Base-by-base conservation (phyloP, 441 rosid species). In the Hura crepitans region DNA sequence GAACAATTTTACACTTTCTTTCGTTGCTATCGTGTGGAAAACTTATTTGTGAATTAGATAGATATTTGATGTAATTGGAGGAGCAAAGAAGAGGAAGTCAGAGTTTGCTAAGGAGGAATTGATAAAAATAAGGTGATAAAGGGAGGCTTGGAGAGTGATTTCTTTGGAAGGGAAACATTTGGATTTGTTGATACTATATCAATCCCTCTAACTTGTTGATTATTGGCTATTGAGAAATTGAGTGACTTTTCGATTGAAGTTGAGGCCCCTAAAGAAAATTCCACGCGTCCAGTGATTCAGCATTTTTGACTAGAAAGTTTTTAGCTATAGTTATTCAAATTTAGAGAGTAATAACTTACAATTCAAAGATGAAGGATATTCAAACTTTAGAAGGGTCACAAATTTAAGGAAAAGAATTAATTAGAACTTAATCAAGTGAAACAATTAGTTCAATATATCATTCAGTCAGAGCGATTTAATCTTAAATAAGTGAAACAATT, bases 181-280 rank as follows among this genome's bases (percentile, higher is more conserved):
- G 85, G 86, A 4, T 83, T 66, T 35, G 76, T 83, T 35, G 88
- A 86, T 69, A 62, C 82, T 10, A 49, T 79, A 10, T 51, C 71
- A 6, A 66, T 87, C 20, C 83, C 83, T 2, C 2, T 80, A 6
- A 71, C 82, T 14, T 33, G 57, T 55, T 85, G 84, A 86, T 81
- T 84, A 72, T 54, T 70, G 30, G 79, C 79, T 2, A 39, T 35
- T 43, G 85, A 85, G 83, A 82, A 78, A 62, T 53, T 65, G 22
- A 86, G 86, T 0, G 78, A 74, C 17, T 85, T 87, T 30, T 62
- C 72, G 72, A 66, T 81, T 43, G 84, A 69, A 57, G 70, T 68
- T 1, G 67, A 69, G 37, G 80, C 85, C 71, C 89, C 89, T 25
- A 85, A 85, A n/a, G n/a, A n/a, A n/a, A n/a, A n/a, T n/a, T n/a